phyloP scores from a whole-genome alignment of 768 basidiomycete species.

The Lentinula boryana region DNA sequence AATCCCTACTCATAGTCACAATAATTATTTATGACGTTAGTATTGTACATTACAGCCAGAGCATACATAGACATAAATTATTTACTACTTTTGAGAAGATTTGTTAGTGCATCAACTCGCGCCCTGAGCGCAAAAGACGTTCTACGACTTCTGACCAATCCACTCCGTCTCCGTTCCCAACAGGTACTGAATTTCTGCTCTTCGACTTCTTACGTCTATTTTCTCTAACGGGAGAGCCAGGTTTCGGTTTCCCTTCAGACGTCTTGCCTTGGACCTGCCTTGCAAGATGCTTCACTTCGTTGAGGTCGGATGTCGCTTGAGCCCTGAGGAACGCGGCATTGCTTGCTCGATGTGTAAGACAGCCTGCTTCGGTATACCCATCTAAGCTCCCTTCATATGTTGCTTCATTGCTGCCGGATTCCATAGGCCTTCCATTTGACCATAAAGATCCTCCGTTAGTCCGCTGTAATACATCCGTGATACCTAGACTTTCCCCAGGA shows the following conservation, averaged over 20 bases:
- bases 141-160: constrained; percentile 12
- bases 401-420: constrained; percentile 12
- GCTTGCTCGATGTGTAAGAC: constrained; percentile 57
- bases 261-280: constrained; percentile 42
- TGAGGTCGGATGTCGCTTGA: constrained; percentile 67
- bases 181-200: background rate
- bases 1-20: no score
- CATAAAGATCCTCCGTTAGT: constrained; percentile 68
- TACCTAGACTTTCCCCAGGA: constrained; percentile 83
- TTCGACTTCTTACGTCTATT: background rate
- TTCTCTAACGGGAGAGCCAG: constrained; percentile 17
- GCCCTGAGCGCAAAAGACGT: constrained; percentile 5
- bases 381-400: constrained; percentile 28
- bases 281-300: constrained; percentile 65
- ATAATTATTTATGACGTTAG: no score
- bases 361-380: constrained; percentile 53
- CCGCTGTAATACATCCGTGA: constrained; percentile 53
- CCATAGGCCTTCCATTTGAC: constrained; percentile 55
- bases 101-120: background rate
- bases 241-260: constrained; percentile 21
- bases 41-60: background rate
- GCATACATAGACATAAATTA: constrained; percentile 3
- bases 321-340: constrained; percentile 67
- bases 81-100: background rate
- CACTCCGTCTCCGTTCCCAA: constrained; percentile 11